phyloP scores from a whole-genome alignment of 306 rosid genomes.

The Nissolia schottii region DNA sequence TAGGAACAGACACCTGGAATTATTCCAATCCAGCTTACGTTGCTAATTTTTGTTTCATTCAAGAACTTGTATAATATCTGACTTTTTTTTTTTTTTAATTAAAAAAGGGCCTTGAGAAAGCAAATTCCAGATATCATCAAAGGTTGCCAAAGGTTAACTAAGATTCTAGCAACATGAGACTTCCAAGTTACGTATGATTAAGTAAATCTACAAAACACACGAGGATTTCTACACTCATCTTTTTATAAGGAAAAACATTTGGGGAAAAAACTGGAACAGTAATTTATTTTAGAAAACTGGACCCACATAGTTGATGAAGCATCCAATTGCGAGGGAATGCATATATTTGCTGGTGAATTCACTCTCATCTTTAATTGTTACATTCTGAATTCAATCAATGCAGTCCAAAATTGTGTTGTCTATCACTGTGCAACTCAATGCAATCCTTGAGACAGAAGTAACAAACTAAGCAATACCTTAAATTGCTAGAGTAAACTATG shows the following conservation, averaged over 20 bases:
- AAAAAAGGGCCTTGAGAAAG: not conserved
- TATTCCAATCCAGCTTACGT: not conserved
- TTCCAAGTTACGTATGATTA: not conserved
- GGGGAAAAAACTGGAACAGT: not conserved
- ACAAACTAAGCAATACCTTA: not conserved
- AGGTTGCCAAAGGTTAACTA: not conserved
- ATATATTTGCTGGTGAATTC: not conserved
- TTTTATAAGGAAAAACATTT: not conserved
- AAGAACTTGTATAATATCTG: not conserved
- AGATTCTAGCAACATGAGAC: not conserved
- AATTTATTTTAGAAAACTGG: not conserved
- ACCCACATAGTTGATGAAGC: not conserved
- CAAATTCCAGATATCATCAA: constrained; percentile 11
- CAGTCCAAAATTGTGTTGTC: constrained; percentile 15
- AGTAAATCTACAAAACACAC: not conserved
- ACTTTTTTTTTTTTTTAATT: not conserved
- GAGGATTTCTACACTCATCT: not conserved
- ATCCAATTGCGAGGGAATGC: not conserved
- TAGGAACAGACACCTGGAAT: not conserved
- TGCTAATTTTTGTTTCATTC: not conserved
- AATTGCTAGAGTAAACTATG: not conserved
- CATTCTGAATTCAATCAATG: not conserved
- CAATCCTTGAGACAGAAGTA: constrained; percentile 6
- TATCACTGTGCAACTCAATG: not conserved
- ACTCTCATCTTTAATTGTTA: not conserved